phyloP scores from a whole-genome alignment of 164 flowering plant genomes.

The Nymphaea thermarum region DNA sequence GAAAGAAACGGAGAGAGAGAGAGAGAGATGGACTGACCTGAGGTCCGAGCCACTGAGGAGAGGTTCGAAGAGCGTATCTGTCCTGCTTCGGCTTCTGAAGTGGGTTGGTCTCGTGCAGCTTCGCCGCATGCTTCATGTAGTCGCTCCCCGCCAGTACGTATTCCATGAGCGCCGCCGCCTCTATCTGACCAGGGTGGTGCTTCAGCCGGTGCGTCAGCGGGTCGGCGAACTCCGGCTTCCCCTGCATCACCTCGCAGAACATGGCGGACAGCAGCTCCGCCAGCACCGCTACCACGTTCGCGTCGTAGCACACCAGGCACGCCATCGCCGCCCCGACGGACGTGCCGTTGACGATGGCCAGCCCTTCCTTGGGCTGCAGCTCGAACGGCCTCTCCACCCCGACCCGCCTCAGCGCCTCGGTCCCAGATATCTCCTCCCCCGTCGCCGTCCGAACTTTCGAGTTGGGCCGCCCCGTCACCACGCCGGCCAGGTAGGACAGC shows the following conservation, averaged over 20 bases:
- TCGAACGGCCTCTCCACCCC: slow-evolving; percentile 16
- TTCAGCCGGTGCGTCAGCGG: slow-evolving; percentile 24
- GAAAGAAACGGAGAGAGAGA: not conserved
- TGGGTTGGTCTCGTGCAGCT: slow-evolving; percentile 13
- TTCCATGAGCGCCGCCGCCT: slow-evolving; percentile 31
- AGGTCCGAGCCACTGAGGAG: slow-evolving; percentile 17
- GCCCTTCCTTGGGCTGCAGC: slow-evolving; percentile 17
- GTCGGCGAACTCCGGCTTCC: slow-evolving; percentile 19
- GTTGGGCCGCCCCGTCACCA: slow-evolving; percentile 19
- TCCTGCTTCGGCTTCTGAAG: slow-evolving; percentile 22
- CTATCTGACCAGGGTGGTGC: slow-evolving; percentile 35
- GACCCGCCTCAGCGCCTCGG: slow-evolving; percentile 14
- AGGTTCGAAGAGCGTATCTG: slow-evolving; percentile 17
- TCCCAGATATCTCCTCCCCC: slow-evolving; percentile 14
- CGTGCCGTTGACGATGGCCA: slow-evolving; percentile 22
- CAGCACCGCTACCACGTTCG: slow-evolving; percentile 17
- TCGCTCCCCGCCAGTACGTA: slow-evolving; percentile 15
- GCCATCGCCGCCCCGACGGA: slow-evolving; percentile 21
- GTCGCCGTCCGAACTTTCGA: slow-evolving; percentile 6
- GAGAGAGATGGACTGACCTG: slow-evolving; percentile 5
- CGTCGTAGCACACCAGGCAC: slow-evolving; percentile 17
- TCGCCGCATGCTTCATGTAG: slow-evolving; percentile 9
- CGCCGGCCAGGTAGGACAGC: slow-evolving; percentile 27
- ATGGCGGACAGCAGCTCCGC: slow-evolving; percentile 22
- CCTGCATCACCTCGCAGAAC: slow-evolving; percentile 25